phyloP scores from a whole-genome alignment of 2,329 filamentous ascomycete genomes.

The Talaromyces piceae region DNA sequence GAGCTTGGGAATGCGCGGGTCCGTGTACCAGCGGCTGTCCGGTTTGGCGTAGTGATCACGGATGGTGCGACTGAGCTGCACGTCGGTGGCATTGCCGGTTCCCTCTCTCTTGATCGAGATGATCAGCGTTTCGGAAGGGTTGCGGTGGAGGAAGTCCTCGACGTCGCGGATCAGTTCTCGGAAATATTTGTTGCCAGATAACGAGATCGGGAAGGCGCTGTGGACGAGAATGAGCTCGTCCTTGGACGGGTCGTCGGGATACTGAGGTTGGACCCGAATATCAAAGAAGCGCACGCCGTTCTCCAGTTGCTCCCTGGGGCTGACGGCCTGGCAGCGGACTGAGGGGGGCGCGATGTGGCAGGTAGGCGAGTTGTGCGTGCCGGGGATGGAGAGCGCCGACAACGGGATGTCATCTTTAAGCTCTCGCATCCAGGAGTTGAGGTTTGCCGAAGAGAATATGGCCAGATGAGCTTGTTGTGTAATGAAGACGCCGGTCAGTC shows the following conservation, averaged over 20 bases:
- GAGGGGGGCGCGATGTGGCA: constrained; percentile 78
- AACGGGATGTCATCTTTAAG: constrained; percentile 66
- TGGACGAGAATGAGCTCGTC: constrained; percentile 78
- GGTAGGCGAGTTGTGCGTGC: constrained; percentile 91
- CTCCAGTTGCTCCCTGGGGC: constrained; percentile 67
- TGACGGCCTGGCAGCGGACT: constrained; percentile 83
- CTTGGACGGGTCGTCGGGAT: constrained; percentile 49
- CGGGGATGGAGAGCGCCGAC: constrained; percentile 78
- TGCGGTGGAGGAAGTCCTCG: constrained; percentile 65
- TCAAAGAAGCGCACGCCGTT: constrained; percentile 95
- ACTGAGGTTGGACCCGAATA: constrained; percentile 66
- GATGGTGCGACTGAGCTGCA: constrained; percentile 67
- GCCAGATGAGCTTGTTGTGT: constrained; percentile 46
- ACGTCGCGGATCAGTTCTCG: constrained; percentile 62
- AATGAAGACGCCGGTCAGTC: constrained; percentile 62
- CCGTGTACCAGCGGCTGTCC: constrained; percentile 67
- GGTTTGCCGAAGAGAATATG: constrained; percentile 63
- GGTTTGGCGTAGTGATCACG: constrained; percentile 58
- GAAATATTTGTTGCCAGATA: constrained; percentile 76
- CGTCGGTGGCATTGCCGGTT: constrained; percentile 68
- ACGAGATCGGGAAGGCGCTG: constrained; percentile 76
- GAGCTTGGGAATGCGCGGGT: constrained; percentile 67
- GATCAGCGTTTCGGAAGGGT: constrained; percentile 76
- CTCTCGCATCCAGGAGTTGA: constrained; percentile 72
- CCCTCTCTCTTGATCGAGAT: constrained; percentile 90